A percentile compares a stretch with the other conserved stretches of the same genome.
phyloP scores from a whole-genome alignment of 768 basidiomycete species.

The Boletus subcaerulescens region DNA sequence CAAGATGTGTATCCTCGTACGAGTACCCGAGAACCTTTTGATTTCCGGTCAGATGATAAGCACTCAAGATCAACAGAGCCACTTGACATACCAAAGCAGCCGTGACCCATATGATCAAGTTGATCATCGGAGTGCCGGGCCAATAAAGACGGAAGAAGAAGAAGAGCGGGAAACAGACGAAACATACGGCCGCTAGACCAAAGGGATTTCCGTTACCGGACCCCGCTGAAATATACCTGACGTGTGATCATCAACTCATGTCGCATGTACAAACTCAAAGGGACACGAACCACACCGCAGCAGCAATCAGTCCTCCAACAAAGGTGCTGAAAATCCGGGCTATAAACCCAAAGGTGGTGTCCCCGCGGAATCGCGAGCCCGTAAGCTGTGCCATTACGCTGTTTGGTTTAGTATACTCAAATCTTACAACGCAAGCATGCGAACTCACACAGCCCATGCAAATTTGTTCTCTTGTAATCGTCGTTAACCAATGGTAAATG shows the following conservation, averaged over 20 bases:
- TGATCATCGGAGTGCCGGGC: slow-evolving; percentile 69
- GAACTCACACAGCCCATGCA: slow-evolving; percentile 65
- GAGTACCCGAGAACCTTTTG: slow-evolving; percentile 69
- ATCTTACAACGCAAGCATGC: background rate
- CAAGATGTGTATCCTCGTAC: slow-evolving; percentile 56
- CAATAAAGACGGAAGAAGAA: slow-evolving; percentile 68
- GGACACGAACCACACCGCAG: slow-evolving; percentile 57
- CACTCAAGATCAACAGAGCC: background rate
- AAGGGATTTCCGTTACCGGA: slow-evolving; percentile 57
- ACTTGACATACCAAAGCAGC: slow-evolving; percentile 46
- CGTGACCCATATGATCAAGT: slow-evolving; percentile 67
- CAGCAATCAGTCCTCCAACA: slow-evolving; percentile 58
- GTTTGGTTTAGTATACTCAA: background rate
- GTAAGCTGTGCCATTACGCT: slow-evolving; percentile 80
- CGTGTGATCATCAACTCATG: background rate
- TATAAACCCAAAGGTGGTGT: slow-evolving; percentile 64
- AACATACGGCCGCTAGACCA: slow-evolving; percentile 64
- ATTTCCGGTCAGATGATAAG: background rate
- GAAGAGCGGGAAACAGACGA: slow-evolving; percentile 68
- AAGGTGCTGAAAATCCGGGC: slow-evolving; percentile 64
- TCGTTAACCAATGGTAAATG: slow-evolving; percentile 5
- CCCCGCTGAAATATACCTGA: slow-evolving; percentile 70
- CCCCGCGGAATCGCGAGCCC: slow-evolving; percentile 66
- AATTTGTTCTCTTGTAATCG: slow-evolving; percentile 50
- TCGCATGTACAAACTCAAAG: background rate